phyloP scores from a whole-genome alignment of 2,329 filamentous ascomycete species.

The Colletotrichum acutatum region DNA sequence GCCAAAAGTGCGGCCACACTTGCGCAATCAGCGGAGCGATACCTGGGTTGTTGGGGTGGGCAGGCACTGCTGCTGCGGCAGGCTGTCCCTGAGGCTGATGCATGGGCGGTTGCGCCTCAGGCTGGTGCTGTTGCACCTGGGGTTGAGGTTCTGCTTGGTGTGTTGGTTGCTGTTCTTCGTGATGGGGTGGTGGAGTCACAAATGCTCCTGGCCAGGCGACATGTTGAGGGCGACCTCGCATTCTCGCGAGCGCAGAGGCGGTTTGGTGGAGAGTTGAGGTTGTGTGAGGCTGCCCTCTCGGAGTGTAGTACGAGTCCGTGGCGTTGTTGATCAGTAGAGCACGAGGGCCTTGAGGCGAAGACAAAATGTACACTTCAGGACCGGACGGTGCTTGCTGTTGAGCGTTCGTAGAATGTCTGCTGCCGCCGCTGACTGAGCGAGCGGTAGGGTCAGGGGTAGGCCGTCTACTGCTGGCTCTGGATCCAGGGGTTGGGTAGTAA shows the following conservation, averaged over 20 bases:
- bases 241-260: slow-evolving; percentile 20
- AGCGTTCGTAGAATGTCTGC: slow-evolving; percentile 39
- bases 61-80: slow-evolving; percentile 40
- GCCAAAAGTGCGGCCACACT: slow-evolving; percentile 72
- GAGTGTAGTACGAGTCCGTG: slow-evolving; percentile 63
- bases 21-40: slow-evolving; percentile 52
- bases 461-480: slow-evolving; percentile 56
- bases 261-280: slow-evolving; percentile 15
- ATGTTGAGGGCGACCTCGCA: slow-evolving; percentile 30
- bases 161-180: slow-evolving; percentile 22
- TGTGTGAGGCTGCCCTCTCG: slow-evolving; percentile 37
- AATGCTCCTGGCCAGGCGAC: slow-evolving; percentile 26
- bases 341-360: slow-evolving; percentile 68
- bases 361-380: slow-evolving; percentile 69
- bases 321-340: slow-evolving; percentile 66
- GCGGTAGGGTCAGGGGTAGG: slow-evolving; percentile 57
- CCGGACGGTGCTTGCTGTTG: slow-evolving; percentile 41
- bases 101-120: slow-evolving; percentile 42
- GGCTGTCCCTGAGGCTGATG: slow-evolving; percentile 43
- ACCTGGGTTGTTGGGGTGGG: slow-evolving; percentile 53
- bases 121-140: slow-evolving; percentile 39
- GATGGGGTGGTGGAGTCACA: slow-evolving; percentile 35
- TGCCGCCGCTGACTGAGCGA: slow-evolving; percentile 46
- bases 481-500: slow-evolving; percentile 46
- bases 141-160: slow-evolving; percentile 21